Base-by-base conservation (phyloP, 805 yeast genomes). In the Wickerhamiella spandovensis region DNA sequence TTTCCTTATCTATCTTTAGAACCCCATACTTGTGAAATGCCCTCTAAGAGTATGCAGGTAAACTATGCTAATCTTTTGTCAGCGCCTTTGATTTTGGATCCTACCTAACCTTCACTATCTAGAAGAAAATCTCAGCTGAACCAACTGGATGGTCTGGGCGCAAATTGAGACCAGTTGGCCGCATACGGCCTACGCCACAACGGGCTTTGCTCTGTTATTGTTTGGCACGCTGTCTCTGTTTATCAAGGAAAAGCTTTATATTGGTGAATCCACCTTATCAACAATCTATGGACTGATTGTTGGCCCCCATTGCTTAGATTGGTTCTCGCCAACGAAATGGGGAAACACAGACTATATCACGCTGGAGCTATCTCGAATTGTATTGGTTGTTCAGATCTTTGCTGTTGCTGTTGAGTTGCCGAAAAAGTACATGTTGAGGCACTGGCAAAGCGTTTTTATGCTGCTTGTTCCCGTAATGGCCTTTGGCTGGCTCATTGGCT, bases 371-470 rank as follows among this genome's bases (percentile, higher is more conserved):
- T 81, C 90, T 50, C 74, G 96, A 49, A 77, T 88, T 15, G 90
- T 87, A 2, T 69, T 88, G 58, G 81, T 90, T 62, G 77, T 88
- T 48, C 96, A 88, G 69, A 85, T 88, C 58, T 90, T 88, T 60
- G 95, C 95, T 9, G 95, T 86, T 20, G 95, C 95, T 1, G 97
- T 88, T 32, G 97, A 88, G 65, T 70, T 88, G 65, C 97, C 97
- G 17, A 78, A 84, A 51, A 84, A 84, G 63, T 88, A 89, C 64
- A 84, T 89, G 90, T 72, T 79, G 55, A 77, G 76, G 54, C 96
- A 89, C 63, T 82, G 92, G 87, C 57, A 75, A 8, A 82, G 94
- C 0, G 88, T 89, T 15, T 65, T 78, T 20, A 73, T 84, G 64
- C 73, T 88, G 46, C 72, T 88, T 44, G 72, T 87, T 30, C 95